Evolutionary conservation across 1,139 yeast genomes (phyloP), one percentile per base, ranked within the genome.

Genomic region (Blastobotrys proliferans): DNA sequence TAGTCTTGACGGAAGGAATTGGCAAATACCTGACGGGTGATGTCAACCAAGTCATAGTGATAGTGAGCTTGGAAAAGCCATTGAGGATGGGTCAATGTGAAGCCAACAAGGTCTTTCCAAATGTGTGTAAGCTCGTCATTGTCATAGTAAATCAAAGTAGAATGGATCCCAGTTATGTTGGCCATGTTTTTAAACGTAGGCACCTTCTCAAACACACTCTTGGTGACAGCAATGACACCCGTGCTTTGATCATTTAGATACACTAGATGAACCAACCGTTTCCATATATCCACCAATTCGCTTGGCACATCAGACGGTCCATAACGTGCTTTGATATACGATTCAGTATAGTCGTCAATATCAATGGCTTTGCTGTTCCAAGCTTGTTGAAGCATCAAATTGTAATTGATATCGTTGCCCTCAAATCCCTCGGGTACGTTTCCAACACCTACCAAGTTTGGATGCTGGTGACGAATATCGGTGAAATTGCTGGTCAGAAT

Each of bases 381-480:
- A n/a, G 50, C 50, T 28, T 48, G 51, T 13, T 38, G 46, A 10
- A 44, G 41, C 21, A 46, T 33, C 9, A 45, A 22, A 19, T 44
- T 50, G 31, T 48, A 48, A 10, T 30, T 39, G 28, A 48, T 48
- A 35, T 48, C 50, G 42, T 48, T 48, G 6, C 51, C 50, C 26
- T 48, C 50, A 21, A 40, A 48, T 14, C 50, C 51, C 32, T 48
- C 51, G 44, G 45, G 47, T 16, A 50, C 35, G 4, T 46, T 35
- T 2, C 50, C 51, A 3, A 45, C 36, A 11, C 51, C 51, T 17
- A 30, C 42, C 22, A 48, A 34, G n/a, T 48, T 37, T 8, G 49
- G 38, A 19, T 41, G 29, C 18, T n/a, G 16, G 33, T 32, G 20
- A 14, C 43, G 32, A 13, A 50, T 47, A 11, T 38, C 38, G 13